phyloP scores from a whole-genome alignment of 305 asterid genomes.

The Rubia tinctorum region DNA sequence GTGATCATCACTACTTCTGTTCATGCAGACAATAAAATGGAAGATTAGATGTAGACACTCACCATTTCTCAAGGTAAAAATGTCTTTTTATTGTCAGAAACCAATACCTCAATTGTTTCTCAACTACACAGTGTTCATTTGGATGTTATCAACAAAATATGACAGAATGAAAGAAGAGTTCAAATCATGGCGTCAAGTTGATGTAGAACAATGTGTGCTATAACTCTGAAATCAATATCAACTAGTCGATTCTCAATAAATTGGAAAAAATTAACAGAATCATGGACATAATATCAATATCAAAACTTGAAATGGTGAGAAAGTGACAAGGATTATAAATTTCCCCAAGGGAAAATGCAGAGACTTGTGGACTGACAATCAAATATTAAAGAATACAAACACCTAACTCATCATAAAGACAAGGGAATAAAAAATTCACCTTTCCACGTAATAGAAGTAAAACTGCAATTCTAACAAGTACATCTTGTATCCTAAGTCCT shows the following conservation, averaged over 20 bases:
- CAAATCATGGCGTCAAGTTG: too few relatives aligned
- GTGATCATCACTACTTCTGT: too few relatives aligned
- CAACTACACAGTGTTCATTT: neutral
- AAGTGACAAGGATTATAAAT: neutral
- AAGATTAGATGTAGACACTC: too few relatives aligned
- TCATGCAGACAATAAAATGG: too few relatives aligned
- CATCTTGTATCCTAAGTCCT: slow-evolving; percentile 88
- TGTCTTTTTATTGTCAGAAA: neutral
- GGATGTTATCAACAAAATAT: neutral
- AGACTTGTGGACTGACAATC: neutral
- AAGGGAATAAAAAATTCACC: slow-evolving; percentile 42
- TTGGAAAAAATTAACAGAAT: too few relatives aligned
- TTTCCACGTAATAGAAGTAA: slow-evolving; percentile 74
- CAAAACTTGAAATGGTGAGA: too few relatives aligned
- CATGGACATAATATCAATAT: too few relatives aligned
- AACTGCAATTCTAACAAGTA: slow-evolving; percentile 84
- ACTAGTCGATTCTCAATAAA: neutral
- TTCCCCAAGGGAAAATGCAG: neutral
- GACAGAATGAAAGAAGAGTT: neutral
- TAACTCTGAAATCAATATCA: neutral
- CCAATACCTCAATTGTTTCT: neutral
- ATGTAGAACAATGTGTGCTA: too few relatives aligned
- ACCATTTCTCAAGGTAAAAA: too few relatives aligned
- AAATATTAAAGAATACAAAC: neutral
- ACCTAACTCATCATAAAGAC: neutral